Percentiles rank a stretch among this genome's conserved stretches.
Evolutionary conservation across 1,284 basidiomycete genomes (phyloP).

Genomic region (Malassezia slooffiae): DNA sequence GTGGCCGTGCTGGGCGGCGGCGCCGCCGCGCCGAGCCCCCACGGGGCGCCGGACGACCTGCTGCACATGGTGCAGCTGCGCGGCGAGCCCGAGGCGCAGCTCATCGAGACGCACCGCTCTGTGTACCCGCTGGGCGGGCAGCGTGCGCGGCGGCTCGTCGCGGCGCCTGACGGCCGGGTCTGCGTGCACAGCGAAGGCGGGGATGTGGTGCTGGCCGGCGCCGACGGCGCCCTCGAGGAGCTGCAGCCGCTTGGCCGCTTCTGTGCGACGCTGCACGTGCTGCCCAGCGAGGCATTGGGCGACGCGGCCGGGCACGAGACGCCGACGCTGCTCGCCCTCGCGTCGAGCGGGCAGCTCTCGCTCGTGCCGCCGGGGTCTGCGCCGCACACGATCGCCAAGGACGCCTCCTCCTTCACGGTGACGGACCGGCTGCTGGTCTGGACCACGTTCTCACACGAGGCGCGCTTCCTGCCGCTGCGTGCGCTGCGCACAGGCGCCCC

Average conservation of each 20-base stretch:
- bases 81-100: too few relatives aligned
- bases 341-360: conserved; percentile 58
- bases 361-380: conserved; percentile 34
- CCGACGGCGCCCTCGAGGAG: background rate
- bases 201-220: conserved; percentile 4
- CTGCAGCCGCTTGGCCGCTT: conserved; percentile 1
- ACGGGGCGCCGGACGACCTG: background rate
- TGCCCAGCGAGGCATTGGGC: conserved; percentile 16
- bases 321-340: conserved; percentile 54
- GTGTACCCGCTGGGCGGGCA: too few relatives aligned
- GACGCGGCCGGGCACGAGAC: conserved; percentile 5
- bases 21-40: background rate
- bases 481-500: conserved; percentile 1
- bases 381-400: conserved; percentile 52
- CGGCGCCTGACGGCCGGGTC: background rate
- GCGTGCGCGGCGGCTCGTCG: conserved; percentile 1
- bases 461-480: conserved; percentile 54
- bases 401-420: conserved; percentile 69
- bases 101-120: too few relatives aligned
- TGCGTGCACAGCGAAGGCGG: conserved; percentile 18
- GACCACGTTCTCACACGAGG: conserved; percentile 73
- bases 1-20: conserved; percentile 31
- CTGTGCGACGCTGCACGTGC: conserved; percentile 17
- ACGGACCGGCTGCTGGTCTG: conserved; percentile 73
- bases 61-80: too few relatives aligned